Evolutionary conservation across 2,329 filamentous ascomycete species (phyloP), one percentile per base, ranked within the genome.

Genomic region (Aspergillus sp.): DNA sequence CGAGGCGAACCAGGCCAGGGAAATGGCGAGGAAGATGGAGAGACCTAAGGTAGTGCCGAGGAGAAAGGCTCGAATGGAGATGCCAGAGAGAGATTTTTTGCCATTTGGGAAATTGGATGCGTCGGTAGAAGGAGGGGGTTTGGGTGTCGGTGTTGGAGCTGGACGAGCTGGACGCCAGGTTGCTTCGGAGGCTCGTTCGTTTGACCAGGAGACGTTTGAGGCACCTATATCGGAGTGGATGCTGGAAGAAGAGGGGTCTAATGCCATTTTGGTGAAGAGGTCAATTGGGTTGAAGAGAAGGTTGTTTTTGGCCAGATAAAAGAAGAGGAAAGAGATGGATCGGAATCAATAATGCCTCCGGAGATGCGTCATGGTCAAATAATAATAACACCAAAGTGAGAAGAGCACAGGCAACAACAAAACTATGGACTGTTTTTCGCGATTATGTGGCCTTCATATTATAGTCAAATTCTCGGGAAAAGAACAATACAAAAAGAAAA

Each of bases 1-100:
- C 9, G 50, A 47, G 31, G 44, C 51, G 36, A 56, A 47, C 41
- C 59, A 46, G 37, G 59, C 50, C 7, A 64, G 45, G 42, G 60
- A 46, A 8, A 66, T 12, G 5, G 65, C 57, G 9, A 65, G 41
- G 27, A 61, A 49, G 10, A 40, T 27, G 33, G 60, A 64, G 10
- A 68, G 36, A 12, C 70, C 69, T 33, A 73, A 55, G n/a, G 56
- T 59, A 6, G 62, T 58, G 9, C 72, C 72, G 10, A 75, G 57
- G 27, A 66, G 48, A 50, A 72, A 73, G 13, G 72, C 70, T 34
- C 69, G 65, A 30, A 69, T 57, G 5, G 72, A 69, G 44, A 74
- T 70, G 5, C 69, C 69, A 1, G 66, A 59, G 27, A 74, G 64
- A 2, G 71, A 70, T 46, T 67, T 69, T 9, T 58, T 55, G 45